Evolutionary conservation across 352 stramenopile genomes (phyloP), one percentile per base, ranked within the genome.

Genomic region (Phytophthora pluvialis): DNA sequence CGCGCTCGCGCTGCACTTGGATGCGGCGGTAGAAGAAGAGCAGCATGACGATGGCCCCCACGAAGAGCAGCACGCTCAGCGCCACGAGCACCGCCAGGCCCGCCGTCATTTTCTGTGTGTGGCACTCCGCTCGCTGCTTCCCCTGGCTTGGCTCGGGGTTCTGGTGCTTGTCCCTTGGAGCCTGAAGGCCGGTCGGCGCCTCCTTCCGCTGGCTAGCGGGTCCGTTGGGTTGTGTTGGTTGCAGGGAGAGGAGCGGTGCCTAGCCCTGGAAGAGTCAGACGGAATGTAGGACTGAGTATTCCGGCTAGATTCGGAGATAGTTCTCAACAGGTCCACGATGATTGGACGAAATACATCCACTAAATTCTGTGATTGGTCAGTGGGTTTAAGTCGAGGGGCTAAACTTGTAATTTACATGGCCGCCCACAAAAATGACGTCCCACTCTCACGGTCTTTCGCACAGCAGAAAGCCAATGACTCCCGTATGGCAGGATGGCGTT

Each of bases 11-110:
- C 35, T 83, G 73, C 28, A 67, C 49, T 32, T 70, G 58, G 9
- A 83, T 63, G 28, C 67, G 69, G 18, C 78, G 66, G 40, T 75
- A 69, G 56, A 85, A 82, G 48, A 83, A 69, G 25, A 80, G 67
- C 60, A 89, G 59, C 56, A 89, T 63, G 40, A 71, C 59, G 26
- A 83, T 64, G 11, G 62, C 60, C 8, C 71, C 71, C 28, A 89
- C 60, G 49, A 74, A 81, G 38, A 86, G 66, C 47, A 83, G 38
- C 36, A 75, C 71, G 49, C 75, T 75, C 26, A 86, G 40, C 35
- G 81, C 65, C 16, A 78, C 64, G 18, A 86, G 64, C 35, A 79
- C 73, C 32, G 53, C 68, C 69, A 83, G 54, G 16, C 52, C 64
- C 28, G 65, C 60, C 32, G 67, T 74, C 70, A 81, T 21, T 21